phyloP scores from a whole-genome alignment of 2,329 filamentous ascomycete species.

The Exophiala sideris region DNA sequence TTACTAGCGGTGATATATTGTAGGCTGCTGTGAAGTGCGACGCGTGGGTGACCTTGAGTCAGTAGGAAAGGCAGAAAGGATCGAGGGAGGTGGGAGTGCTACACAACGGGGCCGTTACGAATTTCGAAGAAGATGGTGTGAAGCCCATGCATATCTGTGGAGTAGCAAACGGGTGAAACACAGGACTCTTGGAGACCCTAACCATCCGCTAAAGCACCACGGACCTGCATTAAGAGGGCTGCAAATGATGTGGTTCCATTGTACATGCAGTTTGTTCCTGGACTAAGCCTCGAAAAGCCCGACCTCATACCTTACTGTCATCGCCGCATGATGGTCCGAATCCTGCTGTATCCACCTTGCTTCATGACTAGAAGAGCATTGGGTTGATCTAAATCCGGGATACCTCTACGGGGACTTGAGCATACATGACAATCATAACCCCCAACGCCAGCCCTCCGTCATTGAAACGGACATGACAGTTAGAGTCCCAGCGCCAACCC shows the following conservation, averaged over 20 bases:
- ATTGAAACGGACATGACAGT: too few relatives aligned
- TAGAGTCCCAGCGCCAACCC: too few relatives aligned
- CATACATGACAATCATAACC: too few relatives aligned
- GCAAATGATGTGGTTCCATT: neutral
- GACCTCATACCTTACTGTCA: neutral
- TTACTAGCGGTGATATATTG: neutral
- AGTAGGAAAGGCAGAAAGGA: neutral
- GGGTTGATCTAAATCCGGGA: too few relatives aligned
- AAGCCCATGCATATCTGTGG: conserved; percentile 8
- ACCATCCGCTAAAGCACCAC: neutral
- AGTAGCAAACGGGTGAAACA: conserved; percentile 14
- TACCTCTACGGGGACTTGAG: too few relatives aligned
- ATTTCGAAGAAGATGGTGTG: neutral
- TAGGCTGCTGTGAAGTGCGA: neutral
- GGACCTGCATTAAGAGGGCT: conserved; percentile 1
- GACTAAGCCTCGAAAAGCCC: conserved; percentile 5
- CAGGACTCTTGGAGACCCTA: neutral
- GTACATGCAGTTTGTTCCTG: conserved; percentile 3
- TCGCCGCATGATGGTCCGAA: too few relatives aligned
- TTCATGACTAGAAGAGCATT: too few relatives aligned
- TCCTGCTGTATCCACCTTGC: too few relatives aligned
- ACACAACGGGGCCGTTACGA: neutral
- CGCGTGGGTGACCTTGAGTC: neutral
- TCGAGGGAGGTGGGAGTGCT: neutral
- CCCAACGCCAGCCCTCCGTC: too few relatives aligned